Base-by-base conservation (phyloP, 352 stramenopile species). In the Phytophthora megakarya region DNA sequence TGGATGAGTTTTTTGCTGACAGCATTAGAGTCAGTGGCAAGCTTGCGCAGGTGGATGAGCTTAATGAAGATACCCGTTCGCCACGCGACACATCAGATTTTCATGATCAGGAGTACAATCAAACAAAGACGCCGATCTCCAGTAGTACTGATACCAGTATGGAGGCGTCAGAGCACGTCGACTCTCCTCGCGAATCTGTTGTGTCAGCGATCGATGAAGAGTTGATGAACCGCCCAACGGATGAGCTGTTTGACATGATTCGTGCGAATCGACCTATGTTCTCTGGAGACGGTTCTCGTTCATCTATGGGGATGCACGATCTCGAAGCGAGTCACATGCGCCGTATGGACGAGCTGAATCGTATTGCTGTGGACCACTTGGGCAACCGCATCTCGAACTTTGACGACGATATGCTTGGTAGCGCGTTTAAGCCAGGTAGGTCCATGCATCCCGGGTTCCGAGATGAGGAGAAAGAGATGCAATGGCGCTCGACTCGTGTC, bases 301-400 rank as follows among this genome's bases (percentile, higher is more conserved):
- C 73, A 12, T 77, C 73, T 0, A 58, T 66, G 23, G 62, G 64
- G 45, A 79, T 84, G 75, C 49, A 67, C 22, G 63, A 80, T 55
- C 66, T 84, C 13, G 70, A 84, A 60, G 65, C 59, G n/a, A 78
- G 66, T 25, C 78, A 88, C 46, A 50, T 69, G 22, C 72, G 73
- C 32, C 76, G 79, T 10, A 88, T 88, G 79, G 76, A 74, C n/a
- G 75, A 86, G 51, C 56, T 86, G 16, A 82, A 82, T 26, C 67
- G 51, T 12, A 83, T 87, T 23, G 78, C 78, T 37, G 26, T 82
- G 28, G 78, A 81, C 30, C 65, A 80, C 54, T 64, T 76, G 7
- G 78, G 75, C 18, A 67, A 72, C 43, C 76, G 78, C 10, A 75
- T 85, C 18, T 85, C 78, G 0, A 80, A 61, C 51, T 47, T 80